Conservation (phyloP, 441 rosid species). For the Pelargonium australe region DNA sequence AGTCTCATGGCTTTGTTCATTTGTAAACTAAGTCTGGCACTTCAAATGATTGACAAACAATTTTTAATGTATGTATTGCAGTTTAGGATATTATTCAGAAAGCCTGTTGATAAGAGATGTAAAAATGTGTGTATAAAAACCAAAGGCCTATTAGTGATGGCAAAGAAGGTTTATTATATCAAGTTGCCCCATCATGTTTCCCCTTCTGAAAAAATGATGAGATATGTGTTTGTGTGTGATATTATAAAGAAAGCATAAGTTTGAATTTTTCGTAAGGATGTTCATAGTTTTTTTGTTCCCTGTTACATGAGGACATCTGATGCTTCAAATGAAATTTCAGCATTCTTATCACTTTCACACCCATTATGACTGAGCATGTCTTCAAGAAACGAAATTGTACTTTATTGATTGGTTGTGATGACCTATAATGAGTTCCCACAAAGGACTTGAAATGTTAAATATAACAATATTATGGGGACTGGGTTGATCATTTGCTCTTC, state of each 20-base stretch:
- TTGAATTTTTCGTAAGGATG: not conserved
- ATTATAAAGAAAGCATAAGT: no score
- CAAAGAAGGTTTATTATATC: not conserved
- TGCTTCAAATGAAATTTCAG: not conserved
- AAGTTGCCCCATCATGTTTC: not conserved
- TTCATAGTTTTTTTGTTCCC: not conserved
- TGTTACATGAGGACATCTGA: not conserved
- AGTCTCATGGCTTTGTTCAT: not conserved
- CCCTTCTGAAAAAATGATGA: not conserved
- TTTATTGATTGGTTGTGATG: not conserved
- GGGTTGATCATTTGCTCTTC: not conserved
- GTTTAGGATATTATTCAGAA: not conserved
- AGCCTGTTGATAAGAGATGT: not conserved
- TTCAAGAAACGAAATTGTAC: not conserved
- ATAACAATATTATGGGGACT: not conserved
- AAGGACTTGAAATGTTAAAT: not conserved
- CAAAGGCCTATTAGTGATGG: not conserved
- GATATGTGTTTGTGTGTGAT: no score
- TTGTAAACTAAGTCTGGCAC: not conserved
- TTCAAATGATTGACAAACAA: not conserved
- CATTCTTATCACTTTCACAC: not conserved
- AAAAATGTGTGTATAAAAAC: not conserved
- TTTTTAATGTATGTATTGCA: not conserved
- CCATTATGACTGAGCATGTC: not conserved
- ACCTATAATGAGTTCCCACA: not conserved